Evolutionary conservation across 257 asterid genomes (phyloP).

Genomic region (Capsicum rhomboideum): DNA sequence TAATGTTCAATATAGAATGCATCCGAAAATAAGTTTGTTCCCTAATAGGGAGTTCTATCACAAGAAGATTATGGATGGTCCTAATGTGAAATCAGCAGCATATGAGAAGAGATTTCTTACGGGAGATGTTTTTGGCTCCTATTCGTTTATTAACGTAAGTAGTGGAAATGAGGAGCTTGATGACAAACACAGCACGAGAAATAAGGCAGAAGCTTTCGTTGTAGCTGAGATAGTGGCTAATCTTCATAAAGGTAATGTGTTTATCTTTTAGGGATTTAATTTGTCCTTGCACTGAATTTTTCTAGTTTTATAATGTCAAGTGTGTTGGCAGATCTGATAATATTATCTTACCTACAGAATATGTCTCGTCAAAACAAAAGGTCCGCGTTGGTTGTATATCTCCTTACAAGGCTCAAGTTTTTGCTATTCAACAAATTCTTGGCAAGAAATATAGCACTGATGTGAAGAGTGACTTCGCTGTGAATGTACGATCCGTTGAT

Average conservation of each 20-base stretch:
- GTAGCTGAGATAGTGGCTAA: slow-evolving; percentile 46
- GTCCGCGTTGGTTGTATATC: slow-evolving; percentile 75
- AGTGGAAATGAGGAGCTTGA: slow-evolving; percentile 44
- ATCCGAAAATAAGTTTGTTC: slow-evolving; percentile 49
- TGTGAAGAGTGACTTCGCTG: slow-evolving; percentile 41
- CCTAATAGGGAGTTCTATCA: slow-evolving; percentile 44
- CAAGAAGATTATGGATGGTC: slow-evolving; percentile 33
- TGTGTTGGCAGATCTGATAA: not conserved
- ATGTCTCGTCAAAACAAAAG: slow-evolving; percentile 22
- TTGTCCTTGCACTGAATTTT: slow-evolving; percentile 22
- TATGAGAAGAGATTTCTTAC: slow-evolving; percentile 22
- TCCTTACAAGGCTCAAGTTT: slow-evolving; percentile 73
- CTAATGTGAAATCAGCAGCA: slow-evolving; percentile 17
- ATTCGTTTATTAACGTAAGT: slow-evolving; percentile 50
- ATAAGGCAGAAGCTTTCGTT: slow-evolving; percentile 40
- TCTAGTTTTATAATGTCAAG: not conserved
- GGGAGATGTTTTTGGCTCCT: slow-evolving; percentile 42
- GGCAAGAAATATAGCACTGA: slow-evolving; percentile 47
- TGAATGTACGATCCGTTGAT: slow-evolving; percentile 62
- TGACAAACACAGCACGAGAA: slow-evolving; percentile 29
- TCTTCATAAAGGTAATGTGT: slow-evolving; percentile 35
- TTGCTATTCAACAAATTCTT: slow-evolving; percentile 40
- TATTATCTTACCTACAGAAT: slow-evolving; percentile 22
- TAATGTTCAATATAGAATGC: slow-evolving; percentile 54
- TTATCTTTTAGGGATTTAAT: not conserved